These are phyloP conservation scores for Sporothrix humicola DNA, from an alignment of 2,329 filamentous ascomycete genomes.

Conservation along the genomic window DNA sequence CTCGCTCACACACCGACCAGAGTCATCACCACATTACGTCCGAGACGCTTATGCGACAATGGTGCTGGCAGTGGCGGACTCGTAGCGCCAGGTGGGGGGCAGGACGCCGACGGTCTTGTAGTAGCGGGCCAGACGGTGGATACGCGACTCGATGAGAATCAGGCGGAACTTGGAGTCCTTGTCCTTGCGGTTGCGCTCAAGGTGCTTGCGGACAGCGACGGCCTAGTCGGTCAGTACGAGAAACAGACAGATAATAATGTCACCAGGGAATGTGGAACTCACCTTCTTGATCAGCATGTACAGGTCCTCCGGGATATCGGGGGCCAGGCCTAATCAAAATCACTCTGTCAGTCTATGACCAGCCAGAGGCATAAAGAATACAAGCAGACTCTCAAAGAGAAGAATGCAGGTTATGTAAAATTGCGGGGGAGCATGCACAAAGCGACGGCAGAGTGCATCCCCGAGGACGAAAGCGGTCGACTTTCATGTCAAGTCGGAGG, in stretches of 20 bases:
- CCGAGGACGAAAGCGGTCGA: not conserved
- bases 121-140: conserved; percentile 94
- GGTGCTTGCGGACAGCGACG: conserved; percentile 99
- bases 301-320: conserved; percentile 98
- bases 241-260: too few relatives aligned
- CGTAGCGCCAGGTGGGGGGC: conserved; percentile 97
- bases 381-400: not conserved
- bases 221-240: conserved; percentile 72
- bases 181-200: conserved; percentile 99
- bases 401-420: not conserved
- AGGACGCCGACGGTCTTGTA: conserved; percentile 93
- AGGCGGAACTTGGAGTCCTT: conserved; percentile 99
- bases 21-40: not conserved
- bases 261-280: too few relatives aligned
- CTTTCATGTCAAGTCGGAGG: not conserved
- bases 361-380: conserved; percentile 75
- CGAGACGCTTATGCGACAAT: conserved; percentile 74
- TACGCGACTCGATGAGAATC: conserved; percentile 99
- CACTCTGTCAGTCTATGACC: conserved; percentile 93
- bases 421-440: conserved; percentile 1
- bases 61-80: conserved; percentile 94
- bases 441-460: conserved; percentile 1
- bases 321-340: conserved; percentile 87
- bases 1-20: not conserved
- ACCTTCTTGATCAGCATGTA: conserved; percentile 99